Evolutionary conservation across 441 rosid genomes (phyloP), one percentile per base, ranked within the genome.

Genomic region (Eutrema salsugineum): DNA sequence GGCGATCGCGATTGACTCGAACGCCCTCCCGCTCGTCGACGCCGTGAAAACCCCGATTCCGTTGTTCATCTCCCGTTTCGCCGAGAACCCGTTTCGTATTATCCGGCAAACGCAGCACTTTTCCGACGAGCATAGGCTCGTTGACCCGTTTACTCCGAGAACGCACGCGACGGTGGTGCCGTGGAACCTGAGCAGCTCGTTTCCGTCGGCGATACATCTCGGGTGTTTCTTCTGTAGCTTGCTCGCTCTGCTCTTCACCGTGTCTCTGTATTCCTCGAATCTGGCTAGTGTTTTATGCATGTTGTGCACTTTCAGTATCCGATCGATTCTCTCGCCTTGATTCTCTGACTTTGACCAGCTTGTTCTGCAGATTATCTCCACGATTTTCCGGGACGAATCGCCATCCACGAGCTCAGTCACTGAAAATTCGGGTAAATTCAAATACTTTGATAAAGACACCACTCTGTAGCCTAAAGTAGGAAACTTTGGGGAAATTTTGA

Each of bases 141-240:
- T 88, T 20, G 83, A 84, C 39, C 97, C 93, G 65, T 84, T 90
- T 67, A 83, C 78, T 67, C 98, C 98, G 0, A 94, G 82, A 28
- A 81, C 80, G 71, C 98, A 94, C 2, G 97, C 73, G 36, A 91
- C 82, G 0, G 96, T 85, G n/a, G 98, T 83, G 58, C 98, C 95
- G 42, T 85, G 86, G 77, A 94, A 94, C 73, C 98, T 85, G 73
- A 94, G 81, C 12, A 94, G 89, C 77, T 94, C 98, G 72, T 94
- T 94, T 24, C 98, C 98, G 78, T 94, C 98, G 0, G 98, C 98
- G 11, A 94, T 74, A 80, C 97, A 94, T 69, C 98, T 81, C 24
- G 98, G 86, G 39, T 94, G 98, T 66, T 94, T 94, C 88, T 94
- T 94, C n/a, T 89, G 93, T n/a, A 94, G 93, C 75, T 91, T 94